Base-by-base conservation (phyloP, 306 rosid genomes). In the Inga laurina region DNA sequence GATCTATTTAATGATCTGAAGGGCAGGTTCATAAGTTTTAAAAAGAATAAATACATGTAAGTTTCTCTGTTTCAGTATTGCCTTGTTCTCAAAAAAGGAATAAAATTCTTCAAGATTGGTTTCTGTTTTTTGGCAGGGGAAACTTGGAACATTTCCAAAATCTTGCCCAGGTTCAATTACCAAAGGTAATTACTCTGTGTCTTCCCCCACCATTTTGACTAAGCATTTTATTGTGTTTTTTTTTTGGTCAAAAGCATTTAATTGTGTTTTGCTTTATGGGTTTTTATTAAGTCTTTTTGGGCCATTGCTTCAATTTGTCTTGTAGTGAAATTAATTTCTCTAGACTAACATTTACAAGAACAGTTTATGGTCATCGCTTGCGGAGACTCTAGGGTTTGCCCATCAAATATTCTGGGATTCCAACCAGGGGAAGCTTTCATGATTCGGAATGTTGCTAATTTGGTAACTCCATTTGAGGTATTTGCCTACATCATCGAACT, bases 321-420 rank as follows among this genome's bases (percentile, higher is more conserved):
- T 41, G 21, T 51, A 7, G 72, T 16, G 62, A 57, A 79, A 46
- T 49, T 62, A 44, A 71, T 56, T 37, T 51, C 22, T 78, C 71
- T 85, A 54, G 75, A 85, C 92, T 91, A 84, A 94, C 90, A 24
- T 65, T 72, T 89, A 79, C 82, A 15, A 52, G 93, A 80, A 91
- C 93, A 96, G 99, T 94, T 94, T 83, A 88, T 96, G 95, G 94
- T 96, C 83, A 91, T 96, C 81, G 91, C 95, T 57, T 96, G 99
- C 92, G 99, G 95, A 85, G 99, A 96, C 85, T 96, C 99, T 34
- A 90, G 98, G 85, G 99, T 96, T 68, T 96, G 99, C 79, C 99
- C 99, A 64, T 91, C 98, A 5, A 85, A 72, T 77, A 80, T 96
- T 83, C 72, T 96, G 87, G 99, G 98, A 82, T 92, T 96, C 85